Conservation (phyloP, 2,329 filamentous ascomycete genomes). For the Paradendryphiella salina region DNA sequence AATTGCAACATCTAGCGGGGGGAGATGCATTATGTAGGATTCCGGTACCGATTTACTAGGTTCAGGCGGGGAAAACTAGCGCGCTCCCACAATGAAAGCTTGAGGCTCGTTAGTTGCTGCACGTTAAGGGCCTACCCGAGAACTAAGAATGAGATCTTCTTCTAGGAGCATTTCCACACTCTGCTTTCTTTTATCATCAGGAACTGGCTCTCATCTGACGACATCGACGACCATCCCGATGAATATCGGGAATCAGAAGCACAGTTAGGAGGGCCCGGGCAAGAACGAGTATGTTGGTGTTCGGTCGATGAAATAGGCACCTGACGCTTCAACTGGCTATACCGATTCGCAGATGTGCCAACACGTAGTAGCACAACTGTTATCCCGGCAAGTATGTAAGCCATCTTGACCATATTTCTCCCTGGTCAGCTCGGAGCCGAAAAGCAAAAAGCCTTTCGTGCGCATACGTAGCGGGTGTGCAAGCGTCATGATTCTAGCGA, state of each 20-base stretch:
- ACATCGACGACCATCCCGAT: constrained; percentile 1
- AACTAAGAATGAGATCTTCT: constrained; percentile 13
- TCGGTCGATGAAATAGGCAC: constrained; percentile 14
- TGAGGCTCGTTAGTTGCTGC: constrained; percentile 19
- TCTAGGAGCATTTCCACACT: not conserved
- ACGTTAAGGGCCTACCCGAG: constrained; percentile 24
- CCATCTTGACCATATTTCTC: constrained; percentile 22
- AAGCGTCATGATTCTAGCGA: constrained; percentile 19
- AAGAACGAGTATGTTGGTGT: constrained; percentile 23
- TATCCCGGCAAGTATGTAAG: constrained; percentile 14
- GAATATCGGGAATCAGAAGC: constrained; percentile 9
- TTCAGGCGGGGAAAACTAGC: constrained; percentile 22
- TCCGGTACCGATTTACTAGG: constrained; percentile 12
- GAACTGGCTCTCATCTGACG: constrained; percentile 1
- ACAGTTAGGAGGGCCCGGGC: constrained; percentile 23
- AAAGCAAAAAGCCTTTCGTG: constrained; percentile 27
- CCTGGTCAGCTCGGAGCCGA: constrained; percentile 18
- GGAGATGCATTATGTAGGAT: constrained; percentile 44
- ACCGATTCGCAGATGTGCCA: constrained; percentile 6
- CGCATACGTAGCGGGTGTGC: constrained; percentile 20
- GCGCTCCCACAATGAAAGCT: constrained; percentile 16
- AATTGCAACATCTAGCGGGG: constrained; percentile 41
- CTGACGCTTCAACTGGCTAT: constrained; percentile 10
- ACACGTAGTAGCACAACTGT: constrained; percentile 15
- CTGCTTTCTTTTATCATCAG: not conserved